phyloP scores from a whole-genome alignment of 2,329 filamentous ascomycete genomes.

The Diaporthe ilicicola region DNA sequence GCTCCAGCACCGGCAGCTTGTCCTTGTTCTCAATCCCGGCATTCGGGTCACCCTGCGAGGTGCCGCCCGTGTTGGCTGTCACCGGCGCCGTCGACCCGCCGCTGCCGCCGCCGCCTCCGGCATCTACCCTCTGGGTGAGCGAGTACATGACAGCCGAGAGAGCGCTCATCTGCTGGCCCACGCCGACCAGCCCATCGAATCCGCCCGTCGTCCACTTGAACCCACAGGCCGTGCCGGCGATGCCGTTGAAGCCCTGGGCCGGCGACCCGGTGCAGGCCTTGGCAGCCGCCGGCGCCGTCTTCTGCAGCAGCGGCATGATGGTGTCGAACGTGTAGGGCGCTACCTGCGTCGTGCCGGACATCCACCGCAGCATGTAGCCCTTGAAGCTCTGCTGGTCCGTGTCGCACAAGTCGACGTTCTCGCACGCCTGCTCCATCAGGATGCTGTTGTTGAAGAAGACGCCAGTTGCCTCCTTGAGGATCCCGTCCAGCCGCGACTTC shows the following conservation, averaged over 20 bases:
- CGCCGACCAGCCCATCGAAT: conserved; percentile 69
- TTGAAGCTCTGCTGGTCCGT: conserved; percentile 80
- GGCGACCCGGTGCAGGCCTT: conserved; percentile 58
- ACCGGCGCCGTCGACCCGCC: conserved; percentile 50
- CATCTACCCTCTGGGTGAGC: conserved; percentile 51
- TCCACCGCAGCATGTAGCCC: conserved; percentile 76
- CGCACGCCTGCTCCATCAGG: conserved; percentile 74
- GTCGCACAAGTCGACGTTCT: conserved; percentile 68
- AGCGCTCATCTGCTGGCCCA: conserved; percentile 76
- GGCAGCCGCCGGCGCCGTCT: conserved; percentile 62
- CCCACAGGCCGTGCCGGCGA: conserved; percentile 70
- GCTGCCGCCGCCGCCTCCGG: not conserved
- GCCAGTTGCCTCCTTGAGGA: conserved; percentile 58
- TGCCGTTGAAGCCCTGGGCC: conserved; percentile 56
- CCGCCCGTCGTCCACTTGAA: conserved; percentile 65
- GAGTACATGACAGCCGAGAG: conserved; percentile 70
- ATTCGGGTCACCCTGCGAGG: conserved; percentile 58
- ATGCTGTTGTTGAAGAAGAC: conserved; percentile 67
- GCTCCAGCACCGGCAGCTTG: conserved; percentile 40
- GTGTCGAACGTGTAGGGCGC: conserved; percentile 59
- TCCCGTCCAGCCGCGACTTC: conserved; percentile 65
- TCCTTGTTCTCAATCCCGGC: conserved; percentile 49
- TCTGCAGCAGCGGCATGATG: conserved; percentile 60
- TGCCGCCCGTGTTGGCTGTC: conserved; percentile 67
- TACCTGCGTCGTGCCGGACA: conserved; percentile 63